A percentile compares a stretch with the other conserved stretches of the same genome.
Conservation (phyloP, 331 rosid genomes). For the Malus hybrid region DNA sequence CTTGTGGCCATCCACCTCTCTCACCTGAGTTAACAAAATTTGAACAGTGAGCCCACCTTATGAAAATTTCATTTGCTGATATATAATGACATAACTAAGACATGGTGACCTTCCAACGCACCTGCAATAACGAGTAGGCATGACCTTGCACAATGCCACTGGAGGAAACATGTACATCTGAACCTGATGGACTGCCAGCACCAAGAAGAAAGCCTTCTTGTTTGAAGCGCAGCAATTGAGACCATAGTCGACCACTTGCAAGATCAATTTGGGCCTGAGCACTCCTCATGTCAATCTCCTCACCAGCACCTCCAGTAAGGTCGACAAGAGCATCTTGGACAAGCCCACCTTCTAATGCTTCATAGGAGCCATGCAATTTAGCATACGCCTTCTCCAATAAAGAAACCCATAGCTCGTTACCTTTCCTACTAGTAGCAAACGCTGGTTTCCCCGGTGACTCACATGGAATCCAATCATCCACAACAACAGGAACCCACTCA, state of each 20-base stretch:
- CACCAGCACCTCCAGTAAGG: constrained; percentile 99
- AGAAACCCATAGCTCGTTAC: constrained; percentile 92
- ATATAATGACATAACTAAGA: neutral
- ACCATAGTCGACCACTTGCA: constrained; percentile 97
- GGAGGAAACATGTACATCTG: constrained; percentile 91
- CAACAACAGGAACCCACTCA: constrained; percentile 98
- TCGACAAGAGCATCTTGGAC: constrained; percentile 99
- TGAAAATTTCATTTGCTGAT: neutral
- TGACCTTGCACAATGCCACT: constrained; percentile 99
- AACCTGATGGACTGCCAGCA: constrained; percentile 99
- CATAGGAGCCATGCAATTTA: constrained; percentile 96
- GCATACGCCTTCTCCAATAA: constrained; percentile 99
- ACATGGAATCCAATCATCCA: constrained; percentile 98
- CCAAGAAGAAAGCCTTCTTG: constrained; percentile 93
- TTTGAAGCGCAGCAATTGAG: constrained; percentile 94
- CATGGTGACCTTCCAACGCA: constrained; percentile 9
- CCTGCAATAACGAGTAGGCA: constrained; percentile 95
- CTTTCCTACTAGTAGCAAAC: constrained; percentile 91
- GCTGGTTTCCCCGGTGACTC: constrained; percentile 94
- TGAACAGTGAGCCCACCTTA: neutral
- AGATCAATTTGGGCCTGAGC: constrained; percentile 98
- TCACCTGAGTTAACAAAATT: constrained; percentile 40
- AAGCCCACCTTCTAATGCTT: constrained; percentile 98
- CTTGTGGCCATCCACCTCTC: constrained; percentile 96
- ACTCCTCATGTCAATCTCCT: constrained; percentile 96